Evolutionary conservation across 208 protist species (phyloP).

Genomic region (Wallacemonas rigidus): DNA sequence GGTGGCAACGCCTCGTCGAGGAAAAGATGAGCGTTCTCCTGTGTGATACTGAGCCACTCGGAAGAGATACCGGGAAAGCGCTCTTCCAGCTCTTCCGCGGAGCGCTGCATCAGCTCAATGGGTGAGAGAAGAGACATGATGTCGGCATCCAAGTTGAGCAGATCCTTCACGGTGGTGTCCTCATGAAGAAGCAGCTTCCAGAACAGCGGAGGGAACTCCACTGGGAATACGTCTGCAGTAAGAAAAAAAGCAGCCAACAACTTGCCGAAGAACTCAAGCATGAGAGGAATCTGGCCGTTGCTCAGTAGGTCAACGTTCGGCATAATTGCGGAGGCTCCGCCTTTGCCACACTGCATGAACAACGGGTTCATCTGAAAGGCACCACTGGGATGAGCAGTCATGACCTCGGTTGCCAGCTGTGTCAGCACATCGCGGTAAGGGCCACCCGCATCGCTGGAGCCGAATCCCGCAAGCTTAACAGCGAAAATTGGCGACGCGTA

Average conservation of each 20-base stretch:
- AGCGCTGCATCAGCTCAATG: constrained; percentile 63
- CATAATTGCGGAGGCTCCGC: constrained; percentile 64
- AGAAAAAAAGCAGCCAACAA: constrained; percentile 94
- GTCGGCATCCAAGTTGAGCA: constrained; percentile 63
- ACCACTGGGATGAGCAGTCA: constrained; percentile 79
- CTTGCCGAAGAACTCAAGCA: constrained; percentile 94
- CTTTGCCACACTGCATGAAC: constrained; percentile 76
- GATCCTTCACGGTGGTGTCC: constrained; percentile 48
- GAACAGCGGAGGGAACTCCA: constrained; percentile 93
- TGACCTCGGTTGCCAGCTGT: constrained; percentile 87
- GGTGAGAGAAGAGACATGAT: constrained; percentile 58
- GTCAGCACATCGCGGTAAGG: constrained; percentile 91
- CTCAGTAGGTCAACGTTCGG: constrained; percentile 57
- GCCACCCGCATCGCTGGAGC: constrained; percentile 88
- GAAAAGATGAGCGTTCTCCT: constrained; percentile 42
- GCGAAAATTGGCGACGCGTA: constrained; percentile 87
- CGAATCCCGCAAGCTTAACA: constrained; percentile 89
- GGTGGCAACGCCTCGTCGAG: constrained; percentile 56
- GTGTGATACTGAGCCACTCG: constrained; percentile 46
- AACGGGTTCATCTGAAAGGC: constrained; percentile 89
- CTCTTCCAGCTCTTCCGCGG: constrained; percentile 80
- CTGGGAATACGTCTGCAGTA: constrained; percentile 84
- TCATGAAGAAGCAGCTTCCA: constrained; percentile 93
- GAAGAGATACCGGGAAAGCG: constrained; percentile 71
- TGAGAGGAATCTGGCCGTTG: constrained; percentile 73